Conservation (phyloP, 169 alveolate species). For the Plasmodium fragile region DNA sequence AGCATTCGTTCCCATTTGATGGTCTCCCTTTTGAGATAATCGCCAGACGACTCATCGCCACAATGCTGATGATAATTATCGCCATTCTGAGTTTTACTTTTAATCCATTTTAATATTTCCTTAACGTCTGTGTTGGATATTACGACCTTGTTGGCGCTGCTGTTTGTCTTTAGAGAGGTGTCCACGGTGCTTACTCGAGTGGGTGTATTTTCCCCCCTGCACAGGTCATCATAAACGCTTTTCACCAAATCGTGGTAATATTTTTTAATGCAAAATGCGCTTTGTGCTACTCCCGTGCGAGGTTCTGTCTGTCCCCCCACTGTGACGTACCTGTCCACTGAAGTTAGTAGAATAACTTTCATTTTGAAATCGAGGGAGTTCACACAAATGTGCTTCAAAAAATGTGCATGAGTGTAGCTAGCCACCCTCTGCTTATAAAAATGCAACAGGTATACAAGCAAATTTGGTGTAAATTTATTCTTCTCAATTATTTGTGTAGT, state of each 20-base stretch:
- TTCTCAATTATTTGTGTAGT: slow-evolving; percentile 29
- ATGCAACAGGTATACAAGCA: slow-evolving; percentile 47
- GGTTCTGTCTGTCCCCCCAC: neutral
- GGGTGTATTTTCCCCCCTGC: neutral
- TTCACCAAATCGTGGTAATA: slow-evolving; percentile 52
- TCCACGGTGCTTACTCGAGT: neutral
- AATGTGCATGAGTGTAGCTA: neutral
- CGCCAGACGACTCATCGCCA: neutral
- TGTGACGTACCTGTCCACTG: slow-evolving; percentile 22
- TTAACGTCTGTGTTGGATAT: slow-evolving; percentile 40
- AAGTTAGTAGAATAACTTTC: slow-evolving; percentile 68
- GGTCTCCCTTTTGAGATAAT: slow-evolving; percentile 4
- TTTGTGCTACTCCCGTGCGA: neutral
- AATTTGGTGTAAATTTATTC: slow-evolving; percentile 40
- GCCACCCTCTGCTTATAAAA: slow-evolving; percentile 30
- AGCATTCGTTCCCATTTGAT: neutral
- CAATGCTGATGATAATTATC: neutral
- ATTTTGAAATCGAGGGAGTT: slow-evolving; percentile 42
- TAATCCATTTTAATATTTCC: slow-evolving; percentile 56
- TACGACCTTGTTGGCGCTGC: neutral
- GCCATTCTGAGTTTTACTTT: slow-evolving; percentile 1
- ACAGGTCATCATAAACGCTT: slow-evolving; percentile 33
- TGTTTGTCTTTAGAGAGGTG: neutral
- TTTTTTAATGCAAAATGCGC: neutral
- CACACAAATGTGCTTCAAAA: slow-evolving; percentile 16